These are phyloP conservation scores for Rutstroemia sp. DNA, from an alignment of 2,329 filamentous ascomycete species.

Conservation along the genomic window DNA sequence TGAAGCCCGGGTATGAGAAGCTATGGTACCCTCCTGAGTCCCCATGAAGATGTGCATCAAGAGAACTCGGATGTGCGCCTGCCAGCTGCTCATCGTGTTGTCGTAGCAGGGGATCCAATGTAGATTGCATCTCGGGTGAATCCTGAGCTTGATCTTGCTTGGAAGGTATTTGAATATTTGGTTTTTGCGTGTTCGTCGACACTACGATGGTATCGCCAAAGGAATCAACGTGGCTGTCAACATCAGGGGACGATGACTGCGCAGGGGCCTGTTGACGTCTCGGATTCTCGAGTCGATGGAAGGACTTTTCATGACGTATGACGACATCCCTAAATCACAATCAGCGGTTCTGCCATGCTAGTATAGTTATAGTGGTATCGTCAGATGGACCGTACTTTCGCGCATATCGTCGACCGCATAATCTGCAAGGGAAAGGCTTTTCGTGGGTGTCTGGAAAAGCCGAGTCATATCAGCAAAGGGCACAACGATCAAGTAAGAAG, in stretches of 20 bases:
- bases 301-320: slow-evolving; percentile 11
- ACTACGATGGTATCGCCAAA: slow-evolving; percentile 6
- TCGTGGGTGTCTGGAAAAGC: slow-evolving; percentile 7
- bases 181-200: background rate
- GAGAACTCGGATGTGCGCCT: background rate
- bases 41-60: slow-evolving; percentile 1
- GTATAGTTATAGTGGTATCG: background rate
- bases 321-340: slow-evolving; percentile 7
- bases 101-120: slow-evolving; percentile 7
- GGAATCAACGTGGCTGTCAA: background rate
- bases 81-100: slow-evolving; percentile 8
- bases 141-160: slow-evolving; percentile 4
- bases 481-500: background rate
- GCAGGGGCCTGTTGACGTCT: slow-evolving; percentile 1
- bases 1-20: slow-evolving; percentile 5
- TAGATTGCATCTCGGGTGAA: slow-evolving; percentile 7
- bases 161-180: background rate
- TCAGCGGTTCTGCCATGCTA: background rate
- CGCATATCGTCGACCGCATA: slow-evolving; percentile 9
- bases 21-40: background rate
- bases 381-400: slow-evolving; percentile 8
- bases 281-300: slow-evolving; percentile 7
- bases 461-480: slow-evolving; percentile 2
- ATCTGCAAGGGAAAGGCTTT: slow-evolving; percentile 8
- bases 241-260: slow-evolving; percentile 6